A percentile compares a stretch with the other conserved stretches of the same genome.
Evolutionary conservation across 805 yeast genomes (phyloP).

Genomic region (Candida ficus): DNA sequence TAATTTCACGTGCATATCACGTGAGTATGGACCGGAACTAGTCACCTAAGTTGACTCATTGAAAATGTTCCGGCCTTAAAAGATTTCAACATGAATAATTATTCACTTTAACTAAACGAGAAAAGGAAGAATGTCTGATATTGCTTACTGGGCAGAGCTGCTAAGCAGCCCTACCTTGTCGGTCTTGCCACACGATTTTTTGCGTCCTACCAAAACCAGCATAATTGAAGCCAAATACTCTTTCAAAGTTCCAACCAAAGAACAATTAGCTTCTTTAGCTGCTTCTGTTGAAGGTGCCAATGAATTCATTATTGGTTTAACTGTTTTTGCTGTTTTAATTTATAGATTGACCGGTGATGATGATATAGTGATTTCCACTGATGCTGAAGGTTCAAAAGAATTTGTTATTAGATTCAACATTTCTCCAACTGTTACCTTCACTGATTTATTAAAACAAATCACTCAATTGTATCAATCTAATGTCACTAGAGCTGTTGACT

Average conservation of each 20-base stretch:
- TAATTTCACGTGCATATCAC: no score
- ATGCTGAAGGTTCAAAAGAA: conserved; percentile 37
- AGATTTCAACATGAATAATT: not conserved
- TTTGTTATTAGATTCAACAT: conserved; percentile 61
- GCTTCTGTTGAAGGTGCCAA: conserved; percentile 22
- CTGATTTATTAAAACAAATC: conserved; percentile 44
- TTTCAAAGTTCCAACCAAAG: conserved; percentile 28
- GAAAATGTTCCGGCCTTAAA: no score
- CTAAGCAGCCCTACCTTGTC: conserved; percentile 81
- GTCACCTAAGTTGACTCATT: not conserved
- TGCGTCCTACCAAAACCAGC: conserved; percentile 66
- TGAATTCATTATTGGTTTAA: conserved; percentile 48
- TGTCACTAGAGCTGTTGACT: conserved; percentile 33
- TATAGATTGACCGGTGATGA: conserved; percentile 90
- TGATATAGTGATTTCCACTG: conserved; percentile 82
- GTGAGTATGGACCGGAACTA: not conserved
- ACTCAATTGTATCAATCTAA: conserved; percentile 34
- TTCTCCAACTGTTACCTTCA: conserved; percentile 49
- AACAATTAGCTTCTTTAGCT: conserved; percentile 19
- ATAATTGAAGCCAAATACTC: conserved; percentile 56
- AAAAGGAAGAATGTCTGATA: conserved; percentile 14
- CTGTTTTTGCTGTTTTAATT: conserved; percentile 66
- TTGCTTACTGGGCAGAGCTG: conserved; percentile 56
- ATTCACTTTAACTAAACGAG: not conserved
- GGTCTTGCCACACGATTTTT: conserved; percentile 82